Evolutionary conservation across 2,329 filamentous ascomycete genomes (phyloP).

Genomic region (Cladosporium sp.): DNA sequence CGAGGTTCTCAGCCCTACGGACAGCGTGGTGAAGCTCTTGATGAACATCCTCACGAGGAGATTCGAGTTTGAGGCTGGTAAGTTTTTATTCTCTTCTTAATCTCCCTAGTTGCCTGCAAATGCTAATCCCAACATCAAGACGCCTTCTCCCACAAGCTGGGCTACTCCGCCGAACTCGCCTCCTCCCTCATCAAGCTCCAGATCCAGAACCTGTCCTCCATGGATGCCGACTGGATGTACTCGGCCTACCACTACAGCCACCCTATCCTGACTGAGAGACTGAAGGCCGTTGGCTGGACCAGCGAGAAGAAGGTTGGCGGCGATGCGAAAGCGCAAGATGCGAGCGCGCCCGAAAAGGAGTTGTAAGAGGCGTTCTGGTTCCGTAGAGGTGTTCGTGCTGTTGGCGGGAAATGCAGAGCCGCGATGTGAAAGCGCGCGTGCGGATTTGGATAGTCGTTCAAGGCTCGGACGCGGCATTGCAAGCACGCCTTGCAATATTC

Average conservation of each 20-base stretch:
- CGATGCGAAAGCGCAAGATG: conserved; percentile 32
- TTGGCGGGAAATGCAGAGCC: too few relatives aligned
- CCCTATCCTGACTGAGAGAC: conserved; percentile 87
- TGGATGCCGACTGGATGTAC: conserved; percentile 99
- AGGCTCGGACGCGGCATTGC: too few relatives aligned
- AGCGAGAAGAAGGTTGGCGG: conserved; percentile 55
- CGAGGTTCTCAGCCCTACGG: conserved; percentile 90
- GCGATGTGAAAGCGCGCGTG: too few relatives aligned
- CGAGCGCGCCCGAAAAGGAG: conserved; percentile 16
- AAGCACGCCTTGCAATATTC: too few relatives aligned
- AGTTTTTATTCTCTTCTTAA: conserved; percentile 21
- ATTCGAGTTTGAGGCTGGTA: conserved; percentile 92
- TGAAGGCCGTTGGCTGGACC: conserved; percentile 87
- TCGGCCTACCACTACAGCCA: conserved; percentile 99
- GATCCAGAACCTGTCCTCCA: conserved; percentile 95
- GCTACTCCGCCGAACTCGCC: conserved; percentile 79
- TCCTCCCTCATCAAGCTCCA: conserved; percentile 93
- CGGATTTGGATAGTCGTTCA: too few relatives aligned
- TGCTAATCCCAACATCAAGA: conserved; percentile 46
- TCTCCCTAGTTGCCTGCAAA: conserved; percentile 13
- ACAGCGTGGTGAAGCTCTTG: conserved; percentile 87
- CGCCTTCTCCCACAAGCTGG: conserved; percentile 78
- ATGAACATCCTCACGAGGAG: conserved; percentile 95
- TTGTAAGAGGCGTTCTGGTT: conserved; percentile 10
- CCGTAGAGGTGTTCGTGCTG: too few relatives aligned